Evolutionary conservation across 768 basidiomycete species (phyloP), one percentile per base, ranked within the genome.

Genomic region (Suillus subluteus): DNA sequence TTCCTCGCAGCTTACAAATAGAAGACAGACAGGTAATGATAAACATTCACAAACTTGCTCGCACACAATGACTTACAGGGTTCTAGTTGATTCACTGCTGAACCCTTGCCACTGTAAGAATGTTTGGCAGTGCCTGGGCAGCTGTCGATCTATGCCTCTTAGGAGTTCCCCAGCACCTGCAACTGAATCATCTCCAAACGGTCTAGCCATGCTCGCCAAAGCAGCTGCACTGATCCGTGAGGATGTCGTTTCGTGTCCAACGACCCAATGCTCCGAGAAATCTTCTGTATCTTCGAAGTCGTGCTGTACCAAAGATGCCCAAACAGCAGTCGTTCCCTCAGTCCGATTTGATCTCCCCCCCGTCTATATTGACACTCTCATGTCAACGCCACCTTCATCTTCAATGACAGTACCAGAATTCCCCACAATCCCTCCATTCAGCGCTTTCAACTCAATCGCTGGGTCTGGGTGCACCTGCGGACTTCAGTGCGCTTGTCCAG

Each of bases 381-480:
- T 87, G 55, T 76, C 81, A 58, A 13, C 52, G 62, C 75, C 46
- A 66, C 74, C 67, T 15, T 67, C 73, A 15, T 62, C 71, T 37
- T 65, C 73, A 15, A 61, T 76, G 11, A 61, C 62, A 18, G 26
- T 74, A 32, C 86, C 86, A 21, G 74, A 80, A 18, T 91, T 88
- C 68, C 80, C 82, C 30, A 75, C 77, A 16, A 88, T 92, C 76
- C 88, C 89, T 16, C 83, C 90, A 1, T 83, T 90, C 72, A 86
- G 83, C 70, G 78, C 81, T 52, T 82, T 89, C 54, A 79, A 80
- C 26, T 88, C 88, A 6, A 74, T 89, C 15, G 88, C 89, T 2
- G 88, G 86, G 16, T 84, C 90, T 2, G 90, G 88, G 3, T 93
- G 91, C 73, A 90, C 88, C 9, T 92, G 91, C 72, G 91, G 91